Base-by-base conservation (phyloP, 371 early-diverging fungal species). In the Syncephalis plumigaleata region DNA sequence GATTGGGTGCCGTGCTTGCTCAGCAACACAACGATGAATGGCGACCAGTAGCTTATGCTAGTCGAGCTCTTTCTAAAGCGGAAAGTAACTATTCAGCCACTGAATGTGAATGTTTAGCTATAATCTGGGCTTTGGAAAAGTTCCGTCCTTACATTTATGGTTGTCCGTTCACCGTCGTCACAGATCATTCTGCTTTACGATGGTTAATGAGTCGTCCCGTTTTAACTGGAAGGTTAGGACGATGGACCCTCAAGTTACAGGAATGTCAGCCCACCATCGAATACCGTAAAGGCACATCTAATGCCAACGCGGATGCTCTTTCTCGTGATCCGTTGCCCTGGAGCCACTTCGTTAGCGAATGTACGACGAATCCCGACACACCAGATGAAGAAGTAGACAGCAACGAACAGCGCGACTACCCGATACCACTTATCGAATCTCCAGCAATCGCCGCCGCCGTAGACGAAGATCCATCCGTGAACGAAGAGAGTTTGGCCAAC, bases 101-200 rank as follows among this genome's bases (percentile, higher is more conserved):
- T 1, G 54, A 67, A 8, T 23, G 50, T 18, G 63, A 67, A 51
- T 50, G 52, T 3, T 42, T 67, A 9, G 59, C 60, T 0, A 49
- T 68, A 2, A 48, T 68, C 2, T 61, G 55, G 57, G 65, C 60
- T 1, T 45, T 58, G 3, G 39, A 55, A 21, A 26, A 57, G 2
- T 67, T 56, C 46, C 26, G 55, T 0, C 57, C 58, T 15, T 65
- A 59, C 45, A 36, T 71, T 0, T 7, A 49, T 0, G 59, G 63
- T 1, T 16, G 36, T 2, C 38, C 49, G 0, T 63, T 64, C 42
- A 36, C 52, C 9, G 46, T 66, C 1, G 36, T 45, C 3, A 63
- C 61, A 0, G 68, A 71, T 46, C 58, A 62, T 51, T 36, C 50
- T 9, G 48, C 63, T 1, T 50, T 65, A 0, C 4, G 18, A 25